Conservation (phyloP, 2,329 filamentous ascomycete genomes). For the Cordyceps cateniannulata region DNA sequence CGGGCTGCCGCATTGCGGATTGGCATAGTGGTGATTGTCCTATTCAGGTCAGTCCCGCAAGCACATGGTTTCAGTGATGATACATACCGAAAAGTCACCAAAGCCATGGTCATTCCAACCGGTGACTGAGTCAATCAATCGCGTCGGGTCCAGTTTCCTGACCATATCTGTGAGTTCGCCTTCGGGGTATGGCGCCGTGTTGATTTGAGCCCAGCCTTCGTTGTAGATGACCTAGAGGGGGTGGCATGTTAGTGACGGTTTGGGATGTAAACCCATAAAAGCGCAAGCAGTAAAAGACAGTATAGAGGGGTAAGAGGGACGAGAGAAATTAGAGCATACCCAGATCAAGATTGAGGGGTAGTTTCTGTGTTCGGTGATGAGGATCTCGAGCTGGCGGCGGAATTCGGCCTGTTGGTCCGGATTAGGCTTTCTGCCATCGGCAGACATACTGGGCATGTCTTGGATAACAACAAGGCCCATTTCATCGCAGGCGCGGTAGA, state of each 20-base stretch:
- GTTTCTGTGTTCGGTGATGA: conserved; percentile 57
- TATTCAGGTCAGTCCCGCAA: conserved; percentile 17
- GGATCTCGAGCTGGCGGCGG: conserved; percentile 52
- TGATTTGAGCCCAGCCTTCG: conserved; percentile 63
- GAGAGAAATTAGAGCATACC: conserved; percentile 33
- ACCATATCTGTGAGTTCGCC: conserved; percentile 49
- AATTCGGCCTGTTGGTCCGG: conserved; percentile 56
- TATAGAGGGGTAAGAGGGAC: background rate
- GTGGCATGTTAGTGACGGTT: background rate
- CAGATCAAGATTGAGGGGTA: conserved; percentile 61
- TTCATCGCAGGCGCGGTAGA: conserved; percentile 61
- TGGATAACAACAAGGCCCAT: conserved; percentile 62
- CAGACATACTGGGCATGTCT: conserved; percentile 60
- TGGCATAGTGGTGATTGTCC: conserved; percentile 68
- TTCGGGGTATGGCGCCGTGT: conserved; percentile 44
- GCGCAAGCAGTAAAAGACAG: background rate
- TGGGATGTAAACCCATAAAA: too few relatives aligned
- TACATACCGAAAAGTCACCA: conserved; percentile 50
- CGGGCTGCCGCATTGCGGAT: conserved; percentile 63
- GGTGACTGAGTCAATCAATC: conserved; percentile 55
- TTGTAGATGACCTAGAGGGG: conserved; percentile 55
- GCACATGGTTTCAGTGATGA: background rate
- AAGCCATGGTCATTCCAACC: conserved; percentile 65
- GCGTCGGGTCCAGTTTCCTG: conserved; percentile 52
- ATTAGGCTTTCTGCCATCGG: conserved; percentile 28